Evolutionary conservation across 805 yeast genomes (phyloP), one percentile per base, ranked within the genome.

Genomic region (Cyberlindnera saturnus): DNA sequence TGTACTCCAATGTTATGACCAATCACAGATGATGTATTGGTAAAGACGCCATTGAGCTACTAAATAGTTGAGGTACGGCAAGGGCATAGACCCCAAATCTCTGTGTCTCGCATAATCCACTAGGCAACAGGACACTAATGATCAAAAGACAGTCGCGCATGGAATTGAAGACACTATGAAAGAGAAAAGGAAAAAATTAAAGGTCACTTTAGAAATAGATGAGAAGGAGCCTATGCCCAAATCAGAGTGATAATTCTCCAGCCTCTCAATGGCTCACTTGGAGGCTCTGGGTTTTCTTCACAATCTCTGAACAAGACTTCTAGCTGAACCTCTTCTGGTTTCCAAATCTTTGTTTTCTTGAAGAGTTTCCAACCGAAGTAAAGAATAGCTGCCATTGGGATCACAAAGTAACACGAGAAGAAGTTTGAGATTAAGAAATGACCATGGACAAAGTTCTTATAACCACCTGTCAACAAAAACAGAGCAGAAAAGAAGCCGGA

Each of bases 261-360:
- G 6, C 56, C 54, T 35, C 38, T 51, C 16, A 46, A 28, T 19
- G 45, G 45, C 19, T 41, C 44, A 20, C 19, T 33, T 13, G 55
- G 50, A 17, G 52, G 60, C 42, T 62, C 66, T 30, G 66, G 67
- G 44, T 59, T 55, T 14, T 55, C 59, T 32, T 49, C 56, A 18
- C 57, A 60, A 45, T 64, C 67, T 41, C 48, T 49, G 50, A 64
- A 64, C 34, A 64, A 49, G 5, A 56, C 38, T 34, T 44, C 57
- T 18, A 75, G 62, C 56, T 74, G 76, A 36, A 68, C 71, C 44
- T 74, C 69, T 14, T 50, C 42, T 8, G 74, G 61, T 35, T 52
- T 55, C 49, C 67, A 52, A 38, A 61, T 48, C 40, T 49, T 61
- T 5, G 69, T 63, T 38, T 45, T 54, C 51, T 62, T 63, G 48